Evolutionary conservation across 2,329 filamentous ascomycete genomes (phyloP).

Genomic region (Cladosporium colombiae): DNA sequence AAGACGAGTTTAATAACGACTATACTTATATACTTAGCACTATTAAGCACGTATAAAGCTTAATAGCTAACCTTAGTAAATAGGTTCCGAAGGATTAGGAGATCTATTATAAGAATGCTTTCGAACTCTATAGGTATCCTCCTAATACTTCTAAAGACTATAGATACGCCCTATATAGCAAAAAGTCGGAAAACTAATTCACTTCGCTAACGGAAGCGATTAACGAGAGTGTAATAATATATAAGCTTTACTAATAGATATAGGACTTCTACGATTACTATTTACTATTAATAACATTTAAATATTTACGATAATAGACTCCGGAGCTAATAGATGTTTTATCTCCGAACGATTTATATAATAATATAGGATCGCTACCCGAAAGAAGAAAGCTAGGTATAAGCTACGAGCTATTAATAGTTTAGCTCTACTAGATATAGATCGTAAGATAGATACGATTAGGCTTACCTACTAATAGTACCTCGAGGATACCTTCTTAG

Average conservation of each 20-base stretch:
- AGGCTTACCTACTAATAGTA: conserved; percentile 21
- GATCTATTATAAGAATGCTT: not conserved
- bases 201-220: conserved; percentile 15
- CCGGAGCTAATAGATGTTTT: conserved; percentile 22
- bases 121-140: not conserved
- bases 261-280: conserved; percentile 13
- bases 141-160: not conserved
- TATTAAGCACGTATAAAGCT: not conserved
- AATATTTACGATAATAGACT: conserved; percentile 21
- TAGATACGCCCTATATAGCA: too few relatives aligned
- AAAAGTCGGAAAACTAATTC: conserved; percentile 20
- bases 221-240: conserved; percentile 11
- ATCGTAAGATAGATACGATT: conserved; percentile 22
- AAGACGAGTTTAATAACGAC: not conserved
- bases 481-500: conserved; percentile 22
- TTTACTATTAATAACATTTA: conserved; percentile 14
- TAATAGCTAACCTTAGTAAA: not conserved
- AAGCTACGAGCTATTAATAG: conserved; percentile 21
- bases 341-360: conserved; percentile 17
- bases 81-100: not conserved
- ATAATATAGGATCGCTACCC: conserved; percentile 20
- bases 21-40: not conserved
- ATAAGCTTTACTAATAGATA: conserved; percentile 3
- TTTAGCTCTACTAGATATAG: conserved; percentile 21
- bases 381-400: conserved; percentile 22